phyloP scores from a whole-genome alignment of 78 protist genomes.

The Guillardia theta region DNA sequence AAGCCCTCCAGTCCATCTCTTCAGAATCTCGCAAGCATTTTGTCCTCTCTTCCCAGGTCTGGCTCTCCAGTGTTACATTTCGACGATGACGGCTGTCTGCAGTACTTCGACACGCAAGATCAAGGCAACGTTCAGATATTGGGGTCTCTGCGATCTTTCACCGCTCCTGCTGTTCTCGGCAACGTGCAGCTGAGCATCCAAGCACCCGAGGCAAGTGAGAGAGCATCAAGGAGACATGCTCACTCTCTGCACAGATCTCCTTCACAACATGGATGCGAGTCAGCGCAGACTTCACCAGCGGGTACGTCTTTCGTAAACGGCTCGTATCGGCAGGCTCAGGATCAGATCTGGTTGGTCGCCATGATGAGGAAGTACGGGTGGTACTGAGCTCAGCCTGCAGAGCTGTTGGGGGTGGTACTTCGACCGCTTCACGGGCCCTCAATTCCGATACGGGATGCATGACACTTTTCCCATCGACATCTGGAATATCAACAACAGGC shows the following conservation, averaged over 20 bases:
- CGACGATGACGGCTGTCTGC: too few relatives aligned
- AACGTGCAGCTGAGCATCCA: conserved; percentile 5
- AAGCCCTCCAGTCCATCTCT: too few relatives aligned
- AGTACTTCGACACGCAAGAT: too few relatives aligned
- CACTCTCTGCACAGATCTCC: not conserved
- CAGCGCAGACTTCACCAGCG: not conserved
- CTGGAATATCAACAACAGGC: too few relatives aligned
- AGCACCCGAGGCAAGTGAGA: too few relatives aligned
- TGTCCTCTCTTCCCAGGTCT: too few relatives aligned
- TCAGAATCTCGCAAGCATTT: too few relatives aligned
- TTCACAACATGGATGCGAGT: not conserved
- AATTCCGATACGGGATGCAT: not conserved
- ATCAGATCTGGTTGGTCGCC: not conserved
- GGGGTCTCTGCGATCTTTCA: too few relatives aligned
- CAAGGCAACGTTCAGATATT: too few relatives aligned
- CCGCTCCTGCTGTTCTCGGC: too few relatives aligned
- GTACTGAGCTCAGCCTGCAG: not conserved
- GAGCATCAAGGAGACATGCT: too few relatives aligned
- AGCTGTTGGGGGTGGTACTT: not conserved
- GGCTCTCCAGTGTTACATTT: too few relatives aligned
- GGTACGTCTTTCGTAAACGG: not conserved
- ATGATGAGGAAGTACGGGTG: not conserved
- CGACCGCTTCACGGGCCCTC: not conserved
- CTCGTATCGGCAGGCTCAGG: not conserved
- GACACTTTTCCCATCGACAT: not conserved